Evolutionary conservation across 768 basidiomycete species (phyloP).

Genomic region (Lepiota brunneoincarnata): DNA sequence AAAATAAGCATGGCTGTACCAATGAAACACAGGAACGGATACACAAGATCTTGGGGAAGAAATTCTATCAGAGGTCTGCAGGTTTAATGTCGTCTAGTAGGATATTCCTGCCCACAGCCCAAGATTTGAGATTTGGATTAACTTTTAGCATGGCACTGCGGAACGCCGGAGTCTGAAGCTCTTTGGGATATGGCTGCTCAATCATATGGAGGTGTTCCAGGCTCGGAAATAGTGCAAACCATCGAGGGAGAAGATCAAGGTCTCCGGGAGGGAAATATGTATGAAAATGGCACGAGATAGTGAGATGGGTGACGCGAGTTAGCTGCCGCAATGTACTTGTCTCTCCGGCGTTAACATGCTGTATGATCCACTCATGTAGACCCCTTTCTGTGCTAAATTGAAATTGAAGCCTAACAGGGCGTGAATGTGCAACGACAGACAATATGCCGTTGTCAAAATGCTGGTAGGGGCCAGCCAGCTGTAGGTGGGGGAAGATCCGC

Average conservation of each 20-base stretch:
- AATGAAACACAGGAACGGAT: too few relatives aligned
- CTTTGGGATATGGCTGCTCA: neutral
- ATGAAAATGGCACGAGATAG: neutral
- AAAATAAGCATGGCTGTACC: too few relatives aligned
- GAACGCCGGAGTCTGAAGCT: neutral
- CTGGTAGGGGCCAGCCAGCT: neutral
- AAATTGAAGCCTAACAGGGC: neutral
- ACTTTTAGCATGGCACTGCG: neutral
- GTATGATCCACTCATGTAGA: neutral
- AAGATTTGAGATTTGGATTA: neutral
- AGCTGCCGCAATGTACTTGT: neutral
- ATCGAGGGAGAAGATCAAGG: neutral
- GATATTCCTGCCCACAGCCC: neutral
- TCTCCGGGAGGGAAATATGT: neutral
- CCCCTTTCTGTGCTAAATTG: slow-evolving; percentile 1
- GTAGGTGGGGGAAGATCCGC: neutral
- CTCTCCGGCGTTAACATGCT: neutral
- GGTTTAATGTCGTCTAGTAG: too few relatives aligned
- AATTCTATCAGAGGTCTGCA: too few relatives aligned
- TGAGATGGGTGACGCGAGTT: neutral
- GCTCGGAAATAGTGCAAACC: neutral
- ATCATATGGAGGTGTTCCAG: neutral
- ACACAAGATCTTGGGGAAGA: too few relatives aligned
- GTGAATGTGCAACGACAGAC: neutral
- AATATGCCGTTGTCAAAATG: neutral